Percentiles rank a stretch among this genome's conserved stretches.
phyloP scores from a whole-genome alignment of 805 yeast genomes.

The Blastobotrys muscicola region DNA sequence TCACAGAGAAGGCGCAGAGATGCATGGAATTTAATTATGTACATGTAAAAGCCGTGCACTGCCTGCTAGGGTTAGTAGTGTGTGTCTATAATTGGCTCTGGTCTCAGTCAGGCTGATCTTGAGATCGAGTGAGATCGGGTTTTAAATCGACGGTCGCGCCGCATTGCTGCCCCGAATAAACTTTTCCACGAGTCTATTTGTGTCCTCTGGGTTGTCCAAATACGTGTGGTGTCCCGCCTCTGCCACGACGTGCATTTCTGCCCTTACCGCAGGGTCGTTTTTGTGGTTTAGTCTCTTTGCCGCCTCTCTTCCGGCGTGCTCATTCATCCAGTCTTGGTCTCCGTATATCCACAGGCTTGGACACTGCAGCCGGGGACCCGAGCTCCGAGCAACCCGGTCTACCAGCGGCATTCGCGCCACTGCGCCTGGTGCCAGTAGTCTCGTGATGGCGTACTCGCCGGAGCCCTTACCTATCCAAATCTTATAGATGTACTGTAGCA shows the following conservation, averaged over 20 bases:
- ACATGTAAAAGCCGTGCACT: too few relatives aligned
- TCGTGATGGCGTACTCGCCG: constrained; percentile 84
- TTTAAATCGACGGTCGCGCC: too few relatives aligned
- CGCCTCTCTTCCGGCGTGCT: constrained; percentile 31
- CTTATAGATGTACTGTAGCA: constrained; percentile 73
- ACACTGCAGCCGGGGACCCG: constrained; percentile 34
- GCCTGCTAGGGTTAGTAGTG: too few relatives aligned
- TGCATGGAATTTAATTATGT: too few relatives aligned
- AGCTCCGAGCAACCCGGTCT: constrained; percentile 36
- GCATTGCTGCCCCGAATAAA: too few relatives aligned
- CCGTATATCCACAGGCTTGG: constrained; percentile 83
- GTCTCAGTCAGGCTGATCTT: too few relatives aligned
- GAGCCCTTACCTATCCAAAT: constrained; percentile 79
- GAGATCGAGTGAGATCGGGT: too few relatives aligned
- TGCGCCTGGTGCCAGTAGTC: constrained; percentile 83
- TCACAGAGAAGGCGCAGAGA: too few relatives aligned
- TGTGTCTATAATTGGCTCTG: too few relatives aligned
- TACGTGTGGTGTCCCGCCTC: constrained; percentile 65
- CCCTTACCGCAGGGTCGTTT: constrained; percentile 13
- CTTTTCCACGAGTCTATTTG: too few relatives aligned
- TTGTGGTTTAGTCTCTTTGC: constrained; percentile 15
- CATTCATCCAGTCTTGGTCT: constrained; percentile 59
- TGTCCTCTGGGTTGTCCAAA: constrained; percentile 41
- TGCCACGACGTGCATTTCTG: constrained; percentile 30
- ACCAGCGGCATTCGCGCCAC: constrained; percentile 67